Conservation (phyloP, 768 basidiomycete species). For the Panaeolus papilionaceus region DNA sequence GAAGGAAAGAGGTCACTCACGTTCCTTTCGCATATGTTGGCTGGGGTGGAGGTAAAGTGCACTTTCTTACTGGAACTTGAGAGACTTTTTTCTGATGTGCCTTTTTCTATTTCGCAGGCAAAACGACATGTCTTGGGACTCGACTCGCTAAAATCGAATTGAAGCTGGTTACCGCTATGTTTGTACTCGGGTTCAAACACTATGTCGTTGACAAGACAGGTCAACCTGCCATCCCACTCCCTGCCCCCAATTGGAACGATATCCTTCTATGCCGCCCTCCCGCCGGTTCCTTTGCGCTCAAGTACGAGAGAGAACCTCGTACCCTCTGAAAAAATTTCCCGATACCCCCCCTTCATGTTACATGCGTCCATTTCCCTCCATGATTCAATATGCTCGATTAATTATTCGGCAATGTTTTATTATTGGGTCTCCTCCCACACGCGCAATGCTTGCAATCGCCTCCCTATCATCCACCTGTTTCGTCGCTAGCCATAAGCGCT, state of each 20-base stretch:
- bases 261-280: constrained; percentile 70
- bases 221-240: constrained; percentile 41
- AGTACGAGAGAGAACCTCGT: constrained; percentile 48
- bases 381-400: constrained; percentile 9
- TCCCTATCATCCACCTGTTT: background rate
- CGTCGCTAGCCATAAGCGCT: background rate
- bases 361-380: constrained; percentile 17
- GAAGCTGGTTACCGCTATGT: constrained; percentile 72
- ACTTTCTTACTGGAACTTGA: constrained; percentile 21
- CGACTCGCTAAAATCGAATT: constrained; percentile 77
- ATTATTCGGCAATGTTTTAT: background rate
- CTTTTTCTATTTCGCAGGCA: constrained; percentile 50
- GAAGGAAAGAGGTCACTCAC: constrained; percentile 49
- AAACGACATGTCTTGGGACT: constrained; percentile 73
- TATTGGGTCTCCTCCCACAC: background rate
- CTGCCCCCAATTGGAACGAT: constrained; percentile 83
- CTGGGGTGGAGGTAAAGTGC: constrained; percentile 77
- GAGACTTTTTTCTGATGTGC: constrained; percentile 16
- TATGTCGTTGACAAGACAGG: constrained; percentile 61
- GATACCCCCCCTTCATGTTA: constrained; percentile 4
- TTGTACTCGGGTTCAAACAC: constrained; percentile 69
- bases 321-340: constrained; percentile 35
- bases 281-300: constrained; percentile 57
- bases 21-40: constrained; percentile 70
- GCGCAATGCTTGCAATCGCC: background rate